Evolutionary conservation across 345 rosid genomes (phyloP).

Genomic region (Arabidopsis arenosa): DNA sequence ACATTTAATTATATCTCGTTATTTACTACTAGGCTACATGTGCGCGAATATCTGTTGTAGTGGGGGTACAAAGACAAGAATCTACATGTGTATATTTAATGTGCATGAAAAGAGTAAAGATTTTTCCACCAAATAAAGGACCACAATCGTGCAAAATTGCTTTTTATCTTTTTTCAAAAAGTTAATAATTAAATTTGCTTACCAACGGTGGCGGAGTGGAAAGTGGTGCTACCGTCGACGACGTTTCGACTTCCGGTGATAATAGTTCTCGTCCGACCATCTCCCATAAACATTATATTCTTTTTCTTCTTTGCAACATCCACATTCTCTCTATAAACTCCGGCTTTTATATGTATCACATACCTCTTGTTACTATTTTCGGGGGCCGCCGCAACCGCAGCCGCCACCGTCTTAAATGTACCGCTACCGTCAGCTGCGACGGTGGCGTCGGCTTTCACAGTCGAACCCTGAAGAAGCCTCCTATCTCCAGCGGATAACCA

Average conservation of each 20-base stretch:
- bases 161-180: not conserved
- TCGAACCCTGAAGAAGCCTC: conserved; percentile 65
- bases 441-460: conserved; percentile 61
- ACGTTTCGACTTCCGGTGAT: conserved; percentile 78
- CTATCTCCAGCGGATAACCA: conserved; percentile 85
- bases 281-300: conserved; percentile 91
- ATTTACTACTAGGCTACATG: conserved; percentile 16
- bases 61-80: conserved; percentile 26
- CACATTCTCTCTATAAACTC: conserved; percentile 83
- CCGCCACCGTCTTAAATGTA: conserved; percentile 58
- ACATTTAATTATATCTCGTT: not conserved
- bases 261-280: conserved; percentile 70
- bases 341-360: conserved; percentile 77
- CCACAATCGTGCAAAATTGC: conserved; percentile 14
- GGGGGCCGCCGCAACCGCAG: conserved; percentile 81
- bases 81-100: conserved; percentile 37
- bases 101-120: conserved; percentile 21
- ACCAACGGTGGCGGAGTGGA: conserved; percentile 90
- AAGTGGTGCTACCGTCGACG: conserved; percentile 90
- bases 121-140: conserved; percentile 20
- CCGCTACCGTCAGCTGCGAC: conserved; percentile 95
- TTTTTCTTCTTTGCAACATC: conserved; percentile 62
- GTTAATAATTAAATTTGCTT: conserved; percentile 31
- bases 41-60: conserved; percentile 14
- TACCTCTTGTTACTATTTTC: conserved; percentile 60